Percentiles rank a stretch among this genome's conserved stretches.
phyloP scores from a whole-genome alignment of 2,329 filamentous ascomycete species.

The Apiospora aurea region DNA sequence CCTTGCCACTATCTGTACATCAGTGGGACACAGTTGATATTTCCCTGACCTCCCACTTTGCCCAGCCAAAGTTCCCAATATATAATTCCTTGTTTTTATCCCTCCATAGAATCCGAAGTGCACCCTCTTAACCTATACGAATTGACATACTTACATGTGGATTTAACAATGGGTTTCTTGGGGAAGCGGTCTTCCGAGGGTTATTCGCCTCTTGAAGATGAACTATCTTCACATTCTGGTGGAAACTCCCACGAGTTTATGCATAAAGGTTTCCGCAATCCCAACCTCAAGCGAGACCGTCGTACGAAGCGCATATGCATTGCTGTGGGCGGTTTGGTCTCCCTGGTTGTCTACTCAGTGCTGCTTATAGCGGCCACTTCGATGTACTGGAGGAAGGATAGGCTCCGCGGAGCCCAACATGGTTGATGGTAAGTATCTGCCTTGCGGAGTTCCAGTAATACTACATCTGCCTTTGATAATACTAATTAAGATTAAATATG shows the following conservation, averaged over 20 bases:
- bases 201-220: not conserved
- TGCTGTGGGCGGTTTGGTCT: slow-evolving; percentile 25
- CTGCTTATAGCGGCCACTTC: slow-evolving; percentile 31
- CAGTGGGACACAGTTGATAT: not conserved
- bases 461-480: not conserved
- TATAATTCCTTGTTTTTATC: not conserved
- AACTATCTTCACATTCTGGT: not conserved
- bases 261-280: not conserved
- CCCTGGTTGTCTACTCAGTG: slow-evolving; percentile 31
- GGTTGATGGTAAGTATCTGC: slow-evolving; percentile 34
- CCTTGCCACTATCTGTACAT: not conserved
- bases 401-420: slow-evolving; percentile 34
- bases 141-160: not conserved
- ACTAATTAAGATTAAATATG: not conserved
- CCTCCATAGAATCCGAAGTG: not conserved
- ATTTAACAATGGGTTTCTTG: not conserved
- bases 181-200: not conserved
- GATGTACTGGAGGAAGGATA: slow-evolving; percentile 33
- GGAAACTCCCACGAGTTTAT: not conserved
- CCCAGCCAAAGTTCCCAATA: too few relatives aligned
- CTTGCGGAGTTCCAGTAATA: slow-evolving; percentile 19
- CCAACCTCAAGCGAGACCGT: slow-evolving; percentile 22
- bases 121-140: not conserved
- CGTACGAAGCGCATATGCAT: slow-evolving; percentile 28
- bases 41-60: not conserved